Conservation (phyloP, 768 basidiomycete genomes). For the Russula earlei region DNA sequence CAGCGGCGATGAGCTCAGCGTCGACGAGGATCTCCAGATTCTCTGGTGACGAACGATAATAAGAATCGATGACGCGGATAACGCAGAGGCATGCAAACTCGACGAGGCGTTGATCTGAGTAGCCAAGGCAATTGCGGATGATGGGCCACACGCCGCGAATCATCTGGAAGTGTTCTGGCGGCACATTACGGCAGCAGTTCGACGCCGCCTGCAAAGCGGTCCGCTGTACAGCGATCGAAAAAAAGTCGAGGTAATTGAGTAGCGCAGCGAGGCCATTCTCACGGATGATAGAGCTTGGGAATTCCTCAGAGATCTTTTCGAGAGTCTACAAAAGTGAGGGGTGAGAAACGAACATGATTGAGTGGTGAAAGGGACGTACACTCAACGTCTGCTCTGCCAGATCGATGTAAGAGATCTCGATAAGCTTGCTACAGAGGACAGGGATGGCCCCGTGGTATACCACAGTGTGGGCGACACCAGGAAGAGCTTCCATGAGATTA, state of each 20-base stretch:
- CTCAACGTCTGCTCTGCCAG: constrained; percentile 96
- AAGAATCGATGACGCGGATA: constrained; percentile 89
- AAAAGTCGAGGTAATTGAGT: constrained; percentile 95
- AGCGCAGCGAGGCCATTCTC: constrained; percentile 91
- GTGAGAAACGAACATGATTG: constrained; percentile 9
- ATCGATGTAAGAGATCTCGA: constrained; percentile 97
- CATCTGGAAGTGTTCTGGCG: constrained; percentile 81
- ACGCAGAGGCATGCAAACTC: constrained; percentile 94
- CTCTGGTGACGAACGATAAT: constrained; percentile 74
- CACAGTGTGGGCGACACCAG: constrained; percentile 93
- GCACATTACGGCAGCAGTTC: constrained; percentile 91
- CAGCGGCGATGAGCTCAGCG: constrained; percentile 64
- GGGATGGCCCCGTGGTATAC: constrained; percentile 98
- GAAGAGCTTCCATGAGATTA: constrained; percentile 98
- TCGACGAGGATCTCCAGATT: constrained; percentile 84
- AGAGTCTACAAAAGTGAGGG: constrained; percentile 54
- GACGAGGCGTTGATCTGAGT: constrained; percentile 93
- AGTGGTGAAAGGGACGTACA: constrained; percentile 44
- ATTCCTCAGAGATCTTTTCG: constrained; percentile 98
- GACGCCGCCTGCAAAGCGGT: constrained; percentile 95
- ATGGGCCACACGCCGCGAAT: constrained; percentile 87
- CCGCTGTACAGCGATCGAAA: constrained; percentile 94
- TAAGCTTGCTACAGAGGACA: constrained; percentile 91
- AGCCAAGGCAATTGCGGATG: constrained; percentile 83
- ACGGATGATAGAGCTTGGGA: constrained; percentile 89